These are phyloP conservation scores for Rasamsonia emersonii DNA, from an alignment of 2,329 filamentous ascomycete species.

Conservation along the genomic window DNA sequence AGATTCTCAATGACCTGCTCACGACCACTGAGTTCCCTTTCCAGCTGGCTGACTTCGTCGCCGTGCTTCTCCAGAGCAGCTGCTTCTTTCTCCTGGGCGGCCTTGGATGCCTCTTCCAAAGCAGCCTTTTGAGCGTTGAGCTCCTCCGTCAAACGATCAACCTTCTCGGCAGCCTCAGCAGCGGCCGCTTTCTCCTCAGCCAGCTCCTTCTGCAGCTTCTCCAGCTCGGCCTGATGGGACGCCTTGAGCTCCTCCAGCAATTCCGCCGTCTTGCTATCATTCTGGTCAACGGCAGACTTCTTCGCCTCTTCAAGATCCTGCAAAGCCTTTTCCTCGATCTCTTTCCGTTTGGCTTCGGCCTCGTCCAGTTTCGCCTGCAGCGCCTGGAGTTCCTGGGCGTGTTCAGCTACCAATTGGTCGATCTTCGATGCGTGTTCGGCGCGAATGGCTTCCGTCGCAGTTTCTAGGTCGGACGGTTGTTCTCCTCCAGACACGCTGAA, in stretches of 20 bases:
- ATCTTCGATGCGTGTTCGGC: constrained; percentile 26
- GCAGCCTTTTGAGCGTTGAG: constrained; percentile 22
- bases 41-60: constrained; percentile 11
- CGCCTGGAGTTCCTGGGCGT: constrained; percentile 24
- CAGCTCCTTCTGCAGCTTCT: constrained; percentile 26
- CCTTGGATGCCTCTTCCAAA: constrained; percentile 19
- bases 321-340: constrained; percentile 27
- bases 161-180: constrained; percentile 19
- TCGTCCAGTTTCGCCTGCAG: constrained; percentile 27
- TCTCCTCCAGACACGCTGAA: constrained; percentile 20
- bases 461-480: constrained; percentile 13
- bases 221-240: constrained; percentile 27
- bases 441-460: constrained; percentile 17
- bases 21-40: constrained; percentile 26
- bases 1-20: constrained; percentile 31
- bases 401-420: constrained; percentile 21
- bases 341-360: constrained; percentile 26
- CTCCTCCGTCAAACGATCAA: constrained; percentile 21
- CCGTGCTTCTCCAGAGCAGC: constrained; percentile 16
- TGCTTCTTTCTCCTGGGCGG: constrained; percentile 23
- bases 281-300: constrained; percentile 25
- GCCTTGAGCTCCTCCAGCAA: constrained; percentile 30
- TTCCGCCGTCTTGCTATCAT: constrained; percentile 25
- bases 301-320: constrained; percentile 32
- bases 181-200: constrained; percentile 24